Percentiles rank a stretch among this genome's conserved stretches.
phyloP scores from a whole-genome alignment of 345 rosid species.

The Cochlearia excelsa region DNA sequence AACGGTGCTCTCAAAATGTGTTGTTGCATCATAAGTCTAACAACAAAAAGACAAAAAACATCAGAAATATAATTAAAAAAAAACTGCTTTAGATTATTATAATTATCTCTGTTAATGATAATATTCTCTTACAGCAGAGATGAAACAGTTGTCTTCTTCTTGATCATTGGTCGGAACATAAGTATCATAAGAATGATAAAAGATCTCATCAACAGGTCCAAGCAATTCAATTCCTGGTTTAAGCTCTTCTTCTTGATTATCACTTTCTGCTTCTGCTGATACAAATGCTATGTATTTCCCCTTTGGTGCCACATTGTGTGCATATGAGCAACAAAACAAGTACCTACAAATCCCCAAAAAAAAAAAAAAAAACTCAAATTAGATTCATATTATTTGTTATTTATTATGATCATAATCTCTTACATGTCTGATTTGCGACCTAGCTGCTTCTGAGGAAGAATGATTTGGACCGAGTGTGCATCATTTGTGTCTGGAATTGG shows the following conservation, averaged over 20 bases:
- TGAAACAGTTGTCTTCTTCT: slow-evolving; percentile 80
- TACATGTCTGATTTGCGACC: slow-evolving; percentile 92
- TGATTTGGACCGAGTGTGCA: slow-evolving; percentile 89
- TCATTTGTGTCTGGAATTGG: slow-evolving; percentile 83
- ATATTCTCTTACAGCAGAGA: slow-evolving; percentile 63
- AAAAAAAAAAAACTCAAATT: neutral
- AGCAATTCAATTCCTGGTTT: slow-evolving; percentile 85
- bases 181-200: slow-evolving; percentile 74
- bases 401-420: slow-evolving; percentile 26
- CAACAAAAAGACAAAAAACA: slow-evolving; percentile 13
- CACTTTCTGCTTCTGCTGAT: slow-evolving; percentile 91
- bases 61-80: neutral
- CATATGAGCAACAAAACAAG: slow-evolving; percentile 85
- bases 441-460: slow-evolving; percentile 93
- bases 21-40: slow-evolving; percentile 84
- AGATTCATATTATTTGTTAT: slow-evolving; percentile 13
- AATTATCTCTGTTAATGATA: neutral
- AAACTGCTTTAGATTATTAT: neutral
- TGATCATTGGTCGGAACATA: slow-evolving; percentile 75
- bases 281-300: slow-evolving; percentile 97
- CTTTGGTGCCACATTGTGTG: slow-evolving; percentile 95
- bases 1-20: slow-evolving; percentile 83
- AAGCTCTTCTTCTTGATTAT: slow-evolving; percentile 70
- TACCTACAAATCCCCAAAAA: slow-evolving; percentile 33
- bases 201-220: slow-evolving; percentile 84